Base-by-base conservation (phyloP, 768 basidiomycete genomes). In the Neoboletus brunneissimus region DNA sequence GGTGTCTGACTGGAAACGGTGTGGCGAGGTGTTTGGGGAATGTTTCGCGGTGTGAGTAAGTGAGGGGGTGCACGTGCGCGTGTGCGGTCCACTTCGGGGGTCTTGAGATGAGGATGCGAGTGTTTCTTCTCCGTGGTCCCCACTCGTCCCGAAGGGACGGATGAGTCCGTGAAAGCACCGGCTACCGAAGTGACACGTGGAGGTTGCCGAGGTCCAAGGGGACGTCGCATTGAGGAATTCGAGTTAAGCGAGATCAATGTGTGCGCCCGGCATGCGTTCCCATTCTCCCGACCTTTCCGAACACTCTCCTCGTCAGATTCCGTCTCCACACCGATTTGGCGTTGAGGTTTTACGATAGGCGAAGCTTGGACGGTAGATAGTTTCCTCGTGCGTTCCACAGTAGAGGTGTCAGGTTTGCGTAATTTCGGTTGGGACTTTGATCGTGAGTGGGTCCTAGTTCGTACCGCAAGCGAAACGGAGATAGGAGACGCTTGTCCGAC, bases 371-470 rank as follows among this genome's bases (percentile, higher is more conserved):
- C 69, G 4, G 63, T 73, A 0, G 69, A 71, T 32, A 73, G 40
- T 43, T 67, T 64, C 60, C 71, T 63, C 12, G 60, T 59, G 38
- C 47, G 62, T 35, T 40, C 42, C 0, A n/a, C 53, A 18, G 55
- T 45, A 12, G 56, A 41, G 11, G 54, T 41, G 31, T 40, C 59
- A 25, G 54, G 54, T n/a, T 52, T 20, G 3, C 53, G 58, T 25
- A 74, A 54, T 61, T 68, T 76, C 3, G 76, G 73, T 51, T 77
- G 76, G 3, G 75, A 77, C 48, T 53, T 61, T 5, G 75, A 72
- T 22, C 73, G 66, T 27, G 67, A 61, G 13, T 72, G 61, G 4
- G 48, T 56, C 22, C 62, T 57, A 2, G 54, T 15, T 20, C 54
- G 57, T 18, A 45, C 46, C 2, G 13, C 42, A 11, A 40, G 23